phyloP scores from a whole-genome alignment of 176 grass and related monocot genomes.

The Rhynchospora tenuis region DNA sequence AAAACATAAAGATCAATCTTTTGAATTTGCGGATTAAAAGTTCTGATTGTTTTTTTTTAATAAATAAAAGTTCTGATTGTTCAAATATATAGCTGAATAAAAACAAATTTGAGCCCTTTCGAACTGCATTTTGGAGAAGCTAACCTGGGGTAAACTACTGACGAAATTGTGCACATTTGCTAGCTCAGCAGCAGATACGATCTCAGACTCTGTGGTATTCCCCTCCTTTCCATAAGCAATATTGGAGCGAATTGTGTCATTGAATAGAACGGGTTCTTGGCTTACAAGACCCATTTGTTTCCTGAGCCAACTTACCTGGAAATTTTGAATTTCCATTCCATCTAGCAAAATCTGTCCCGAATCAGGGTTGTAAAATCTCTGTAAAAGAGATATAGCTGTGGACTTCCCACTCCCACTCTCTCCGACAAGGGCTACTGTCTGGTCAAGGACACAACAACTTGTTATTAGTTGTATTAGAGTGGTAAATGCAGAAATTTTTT shows the following conservation, averaged over 20 bases:
- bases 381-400: slow-evolving; percentile 43
- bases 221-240: slow-evolving; percentile 70
- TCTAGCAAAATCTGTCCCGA: slow-evolving; percentile 50
- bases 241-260: slow-evolving; percentile 56
- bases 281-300: slow-evolving; percentile 69
- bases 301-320: slow-evolving; percentile 66
- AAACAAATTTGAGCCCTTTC: background rate
- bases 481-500: too few relatives aligned
- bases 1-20: background rate
- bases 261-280: slow-evolving; percentile 63
- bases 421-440: slow-evolving; percentile 67
- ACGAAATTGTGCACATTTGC: slow-evolving; percentile 68
- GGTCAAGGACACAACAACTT: background rate
- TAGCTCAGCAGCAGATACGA: slow-evolving; percentile 32
- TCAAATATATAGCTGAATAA: background rate
- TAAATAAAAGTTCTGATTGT: background rate
- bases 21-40: background rate
- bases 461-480: background rate
- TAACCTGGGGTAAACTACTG: slow-evolving; percentile 50
- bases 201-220: slow-evolving; percentile 32
- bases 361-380: slow-evolving; percentile 59
- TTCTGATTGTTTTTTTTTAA: too few relatives aligned
- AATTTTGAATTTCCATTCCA: slow-evolving; percentile 49
- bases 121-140: background rate
- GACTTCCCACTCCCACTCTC: slow-evolving; percentile 72